Evolutionary conservation across 192 early-diverging fungal species (phyloP), one percentile per base, ranked within the genome.

Genomic region (Coemansia sp.): DNA sequence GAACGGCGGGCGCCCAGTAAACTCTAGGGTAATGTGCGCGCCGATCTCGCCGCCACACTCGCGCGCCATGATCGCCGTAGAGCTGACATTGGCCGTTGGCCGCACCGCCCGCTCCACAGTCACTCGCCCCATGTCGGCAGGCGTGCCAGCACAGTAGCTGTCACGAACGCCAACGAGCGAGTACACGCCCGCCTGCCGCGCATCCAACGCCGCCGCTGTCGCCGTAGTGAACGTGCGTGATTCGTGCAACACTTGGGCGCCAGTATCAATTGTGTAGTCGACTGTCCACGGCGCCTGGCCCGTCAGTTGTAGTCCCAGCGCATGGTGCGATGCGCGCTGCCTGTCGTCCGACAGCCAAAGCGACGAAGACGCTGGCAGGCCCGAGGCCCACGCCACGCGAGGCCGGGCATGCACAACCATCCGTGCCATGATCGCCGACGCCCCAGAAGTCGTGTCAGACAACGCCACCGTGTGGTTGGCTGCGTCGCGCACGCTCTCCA

Each of bases 1-100:
- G 62, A 79, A 84, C 2, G 82, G 82, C 13, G 82, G 74, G 1
- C 77, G 68, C 7, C 82, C 82, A 0, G 67, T 17, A 38, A 84
- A 69, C 71, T 84, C 74, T 31, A 84, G 64, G 2, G 64, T 71
- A 9, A 84, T 24, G 61, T 74, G 66, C 4, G 74, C 74, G 42
- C 82, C 82, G 24, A 84, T 80, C 41, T 70, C 74, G 15, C 82
- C 82, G 31, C 70, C 82, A 34, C 82, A 84, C 46, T 78, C 82
- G 39, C 65, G 75, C n/a, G 82, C 73, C 29, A 68, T 80, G 17
- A 84, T 76, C 1, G 82, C 63, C 40, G 68, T 50, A 31, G 82
- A 62, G n/a, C 65, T 67, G 31, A 84, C 48, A 27, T 67, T 74
- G 20, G 65, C 63, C 4, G 40, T 17, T 7, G 82, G 82, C 39